Evolutionary conservation across 805 yeast genomes (phyloP), one percentile per base, ranked within the genome.

Genomic region (Suhomyces kilbournensis): DNA sequence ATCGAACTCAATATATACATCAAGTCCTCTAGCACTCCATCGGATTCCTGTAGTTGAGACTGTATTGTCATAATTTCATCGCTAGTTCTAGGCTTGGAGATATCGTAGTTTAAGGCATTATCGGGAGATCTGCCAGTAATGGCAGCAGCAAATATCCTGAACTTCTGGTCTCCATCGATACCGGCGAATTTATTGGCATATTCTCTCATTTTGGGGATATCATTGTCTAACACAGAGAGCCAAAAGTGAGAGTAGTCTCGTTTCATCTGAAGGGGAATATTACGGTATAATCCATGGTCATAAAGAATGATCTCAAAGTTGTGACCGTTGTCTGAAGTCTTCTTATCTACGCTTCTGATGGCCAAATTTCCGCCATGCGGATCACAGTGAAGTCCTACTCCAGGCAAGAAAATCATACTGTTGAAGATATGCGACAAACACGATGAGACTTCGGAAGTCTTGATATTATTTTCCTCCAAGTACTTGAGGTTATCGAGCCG

Each of bases 341-440:
- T 14, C 7, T 19, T 42, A 17, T 64, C 62, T 8, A 65, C 50
- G 9, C 68, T 60, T 51, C 91, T 75, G 20, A 94, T 90, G 0
- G 98, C 97, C 53, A 94, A 74, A 63, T 94, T 94, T 0, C 99
- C 99, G 9, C 96, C 97, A 67, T 94, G 99, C 1, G 99, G 99
- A 67, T 94, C 99, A 72, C 99, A 94, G 67, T 94, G 99, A 43
- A 94, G 81, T 0, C 93, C 90, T 20, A 90, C 96, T 25, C 84
- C 85, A 0, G 97, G 96, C 2, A 96, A 86, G 73, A 94, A 94
- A 40, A 94, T 90, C 99, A 94, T 94, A 63, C 84, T 85, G 72
- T 93, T 90, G 75, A 94, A 94, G 26, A 90, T 85, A 60, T 93
- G 97, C 0, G 97, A 84, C 38, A 94, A 75, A 65, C 97, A 93